phyloP scores from a whole-genome alignment of 2,329 filamentous ascomycete species.

The Aspergillus sp. region DNA sequence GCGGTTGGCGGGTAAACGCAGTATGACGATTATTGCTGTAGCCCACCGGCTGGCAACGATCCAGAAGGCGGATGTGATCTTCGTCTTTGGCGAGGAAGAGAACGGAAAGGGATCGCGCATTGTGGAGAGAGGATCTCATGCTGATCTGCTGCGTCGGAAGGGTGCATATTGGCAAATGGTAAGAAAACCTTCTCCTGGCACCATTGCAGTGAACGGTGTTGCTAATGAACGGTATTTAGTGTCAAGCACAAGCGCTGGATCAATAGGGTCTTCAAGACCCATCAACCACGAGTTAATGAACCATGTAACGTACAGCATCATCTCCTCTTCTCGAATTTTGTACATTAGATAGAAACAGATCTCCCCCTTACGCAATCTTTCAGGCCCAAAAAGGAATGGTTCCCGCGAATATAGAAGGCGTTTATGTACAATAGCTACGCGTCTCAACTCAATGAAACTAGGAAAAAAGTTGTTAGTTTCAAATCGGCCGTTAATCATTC shows the following conservation, averaged over 20 bases:
- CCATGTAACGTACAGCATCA: not conserved
- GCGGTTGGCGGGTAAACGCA: conserved; percentile 55
- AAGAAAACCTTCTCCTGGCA: conserved; percentile 18
- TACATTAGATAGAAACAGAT: not conserved
- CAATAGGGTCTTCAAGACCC: not conserved
- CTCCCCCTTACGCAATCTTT: not conserved
- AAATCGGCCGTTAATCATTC: too few species aligned
- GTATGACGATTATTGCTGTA: conserved; percentile 67
- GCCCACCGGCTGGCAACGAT: conserved; percentile 76
- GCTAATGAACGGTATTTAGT: not conserved
- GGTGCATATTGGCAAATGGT: conserved; percentile 58
- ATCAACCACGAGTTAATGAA: not conserved
- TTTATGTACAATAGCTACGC: too few species aligned
- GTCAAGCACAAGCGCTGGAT: not conserved
- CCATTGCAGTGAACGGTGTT: not conserved
- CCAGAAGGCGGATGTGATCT: conserved; percentile 75
- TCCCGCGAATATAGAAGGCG: too few species aligned
- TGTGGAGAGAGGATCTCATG: conserved; percentile 60
- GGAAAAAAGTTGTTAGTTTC: too few species aligned
- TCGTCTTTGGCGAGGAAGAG: conserved; percentile 67
- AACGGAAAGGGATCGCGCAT: conserved; percentile 42
- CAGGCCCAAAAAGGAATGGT: too few species aligned
- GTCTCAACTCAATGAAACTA: too few species aligned
- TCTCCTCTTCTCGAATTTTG: not conserved
- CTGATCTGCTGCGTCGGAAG: conserved; percentile 52